Evolutionary conservation across 1,139 yeast species (phyloP).

Genomic region (Pneumocystis jirovecii): DNA sequence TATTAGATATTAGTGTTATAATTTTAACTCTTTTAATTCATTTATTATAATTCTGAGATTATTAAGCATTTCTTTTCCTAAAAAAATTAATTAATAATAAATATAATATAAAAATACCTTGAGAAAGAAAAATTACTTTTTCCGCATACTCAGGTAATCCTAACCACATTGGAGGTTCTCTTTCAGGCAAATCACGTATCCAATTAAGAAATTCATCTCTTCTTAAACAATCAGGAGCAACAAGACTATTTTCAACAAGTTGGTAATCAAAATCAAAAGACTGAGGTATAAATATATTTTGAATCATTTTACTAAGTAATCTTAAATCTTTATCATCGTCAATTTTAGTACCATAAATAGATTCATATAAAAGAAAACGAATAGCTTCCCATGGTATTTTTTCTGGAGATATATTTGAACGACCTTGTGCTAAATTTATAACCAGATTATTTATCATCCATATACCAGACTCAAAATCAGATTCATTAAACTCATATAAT

Average conservation of each 20-base stretch:
- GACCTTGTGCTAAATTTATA: conserved; percentile 19
- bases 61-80: background rate
- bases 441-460: conserved; percentile 33
- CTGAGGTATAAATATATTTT: conserved; percentile 23
- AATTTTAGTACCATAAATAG: conserved; percentile 65
- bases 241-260: conserved; percentile 24
- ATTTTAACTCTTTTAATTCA: background rate
- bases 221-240: conserved; percentile 37
- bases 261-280: conserved; percentile 28
- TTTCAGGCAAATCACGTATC: conserved; percentile 42
- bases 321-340: conserved; percentile 34
- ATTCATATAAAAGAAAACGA: conserved; percentile 35
- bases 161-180: conserved; percentile 49
- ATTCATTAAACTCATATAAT: conserved; percentile 53
- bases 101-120: conserved; percentile 13
- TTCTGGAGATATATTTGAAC: conserved; percentile 33
- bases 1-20: background rate
- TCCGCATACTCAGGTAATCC: conserved; percentile 39
- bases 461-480: conserved; percentile 49
- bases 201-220: conserved; percentile 32
- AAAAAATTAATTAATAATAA: background rate
- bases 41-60: background rate
- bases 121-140: conserved; percentile 19
- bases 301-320: conserved; percentile 22
- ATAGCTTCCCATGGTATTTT: conserved; percentile 46